Evolutionary conservation across 179 eudicot species (phyloP), one percentile per base, ranked within the genome.

Genomic region (Drosera spatulata): DNA sequence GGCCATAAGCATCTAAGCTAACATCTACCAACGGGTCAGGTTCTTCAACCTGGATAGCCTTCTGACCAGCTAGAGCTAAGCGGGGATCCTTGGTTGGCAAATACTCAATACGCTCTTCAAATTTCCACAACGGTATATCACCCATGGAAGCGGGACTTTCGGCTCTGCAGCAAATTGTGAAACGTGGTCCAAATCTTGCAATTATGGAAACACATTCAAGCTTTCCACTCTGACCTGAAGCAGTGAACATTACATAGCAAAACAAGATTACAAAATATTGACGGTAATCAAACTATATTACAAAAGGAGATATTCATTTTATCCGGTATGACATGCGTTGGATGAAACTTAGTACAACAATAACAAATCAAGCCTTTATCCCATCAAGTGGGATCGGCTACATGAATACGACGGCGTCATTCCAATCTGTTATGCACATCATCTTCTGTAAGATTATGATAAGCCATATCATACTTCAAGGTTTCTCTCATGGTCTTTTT

Each of bases 141-240:
- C 83, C 80, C 87, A 94, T 71, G 7, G 88, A 81, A 53, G 96
- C 99, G 53, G 99, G 96, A 69, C 99, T 94, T 72, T 94, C 97
- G 15, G 89, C 87, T 71, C 78, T 77, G 80, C 96, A 94, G 55
- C 96, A 87, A 59, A 94, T 80, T 46, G 87, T 80, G 65, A 87
- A 80, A 69, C 79, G 60, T 57, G 85, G 73, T 64, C 97, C 97
- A 41, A 86, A 69, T 65, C 87, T 80, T 62, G 84, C 85, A 66
- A 80, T 72, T 45, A 94, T 72, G 11, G 88, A 86, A 57, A 79
- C 58, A 65, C 99, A 94, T 66, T 94, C 99, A 47, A 94, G 99
- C 77, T 90, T 94, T 60, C 99, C 99, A 66, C 96, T 90, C 73
- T 75, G 90, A 58, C 76, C 99, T 94, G 96, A 56, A 60, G 61